Evolutionary conservation across 2,329 filamentous ascomycete genomes (phyloP).

Genomic region (Aotearoamyces nothofagi): DNA sequence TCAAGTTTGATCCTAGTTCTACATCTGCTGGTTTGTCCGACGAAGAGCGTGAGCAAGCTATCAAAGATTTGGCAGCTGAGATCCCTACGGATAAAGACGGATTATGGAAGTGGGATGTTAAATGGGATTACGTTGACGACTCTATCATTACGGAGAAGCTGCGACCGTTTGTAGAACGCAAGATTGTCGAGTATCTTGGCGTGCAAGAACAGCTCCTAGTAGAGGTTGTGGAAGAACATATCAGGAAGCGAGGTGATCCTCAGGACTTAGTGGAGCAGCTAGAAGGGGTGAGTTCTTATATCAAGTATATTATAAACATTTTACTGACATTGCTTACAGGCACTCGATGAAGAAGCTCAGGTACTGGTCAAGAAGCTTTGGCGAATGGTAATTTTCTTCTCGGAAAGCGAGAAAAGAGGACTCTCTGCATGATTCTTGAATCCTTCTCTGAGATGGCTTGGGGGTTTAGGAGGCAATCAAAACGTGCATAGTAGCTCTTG

Average conservation of each 20-base stretch:
- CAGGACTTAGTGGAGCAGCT: constrained; percentile 71
- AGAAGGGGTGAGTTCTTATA: constrained; percentile 49
- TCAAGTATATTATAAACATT: constrained; percentile 1
- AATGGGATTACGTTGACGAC: constrained; percentile 85
- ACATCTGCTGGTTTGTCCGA: constrained; percentile 59
- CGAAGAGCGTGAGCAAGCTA: constrained; percentile 73
- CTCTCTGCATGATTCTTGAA: constrained; percentile 58
- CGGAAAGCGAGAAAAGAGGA: constrained; percentile 83
- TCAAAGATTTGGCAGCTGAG: constrained; percentile 69
- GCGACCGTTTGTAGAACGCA: constrained; percentile 91
- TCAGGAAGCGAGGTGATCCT: constrained; percentile 62
- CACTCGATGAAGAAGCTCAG: constrained; percentile 88
- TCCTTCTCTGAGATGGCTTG: no score
- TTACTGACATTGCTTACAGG: constrained; percentile 32
- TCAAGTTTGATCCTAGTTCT: constrained; percentile 57
- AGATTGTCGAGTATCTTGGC: constrained; percentile 91
- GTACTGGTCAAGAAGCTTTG: constrained; percentile 91
- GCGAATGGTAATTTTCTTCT: constrained; percentile 97
- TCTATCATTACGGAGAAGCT: constrained; percentile 71
- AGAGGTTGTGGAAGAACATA: constrained; percentile 78
- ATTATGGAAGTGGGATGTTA: constrained; percentile 83
- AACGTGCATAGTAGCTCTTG: no score
- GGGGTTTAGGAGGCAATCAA: no score
- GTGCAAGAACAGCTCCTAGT: constrained; percentile 94
- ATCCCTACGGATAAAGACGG: constrained; percentile 79